Evolutionary conservation across 331 rosid genomes (phyloP).

Genomic region (Arachis monticola): DNA sequence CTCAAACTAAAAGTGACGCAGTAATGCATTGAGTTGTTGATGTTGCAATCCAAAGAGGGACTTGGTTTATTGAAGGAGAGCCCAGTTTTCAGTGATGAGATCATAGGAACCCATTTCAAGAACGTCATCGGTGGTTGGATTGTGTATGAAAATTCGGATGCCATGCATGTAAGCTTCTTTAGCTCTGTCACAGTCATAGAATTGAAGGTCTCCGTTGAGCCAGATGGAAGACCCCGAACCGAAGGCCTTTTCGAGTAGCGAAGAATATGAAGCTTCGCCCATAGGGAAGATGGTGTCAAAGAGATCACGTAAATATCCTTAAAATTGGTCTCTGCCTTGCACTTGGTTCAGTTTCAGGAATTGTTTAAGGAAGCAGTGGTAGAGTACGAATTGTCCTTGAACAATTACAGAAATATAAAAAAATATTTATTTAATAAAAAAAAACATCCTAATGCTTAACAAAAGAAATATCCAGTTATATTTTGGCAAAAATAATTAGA

Average conservation of each 20-base stretch:
- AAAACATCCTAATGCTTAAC: too few relatives aligned
- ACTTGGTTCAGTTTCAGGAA: too few relatives aligned
- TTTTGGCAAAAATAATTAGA: too few relatives aligned
- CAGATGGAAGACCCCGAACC: conserved; percentile 59
- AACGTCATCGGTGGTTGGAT: conserved; percentile 69
- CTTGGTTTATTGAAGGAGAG: conserved; percentile 54
- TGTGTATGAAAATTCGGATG: conserved; percentile 62
- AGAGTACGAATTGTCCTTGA: too few relatives aligned
- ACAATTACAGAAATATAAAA: too few relatives aligned
- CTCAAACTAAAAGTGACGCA: too few relatives aligned
- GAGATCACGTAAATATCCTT: too few relatives aligned
- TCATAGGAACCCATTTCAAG: conserved; percentile 75
- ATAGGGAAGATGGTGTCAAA: too few relatives aligned
- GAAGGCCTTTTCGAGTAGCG: conserved; percentile 60
- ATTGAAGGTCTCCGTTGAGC: conserved; percentile 64
- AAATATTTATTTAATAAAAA: too few relatives aligned
- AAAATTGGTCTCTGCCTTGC: too few relatives aligned
- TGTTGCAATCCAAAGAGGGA: conserved; percentile 46
- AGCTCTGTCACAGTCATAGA: conserved; percentile 51
- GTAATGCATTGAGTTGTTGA: conserved; percentile 2
- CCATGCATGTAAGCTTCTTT: conserved; percentile 53
- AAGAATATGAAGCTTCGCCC: not conserved
- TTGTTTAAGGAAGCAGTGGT: too few relatives aligned
- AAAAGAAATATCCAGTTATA: too few relatives aligned
- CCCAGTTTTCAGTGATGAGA: conserved; percentile 62